These are phyloP conservation scores for Suhomyces terraborum DNA, from an alignment of 1,139 yeast species.

Conservation along the genomic window DNA sequence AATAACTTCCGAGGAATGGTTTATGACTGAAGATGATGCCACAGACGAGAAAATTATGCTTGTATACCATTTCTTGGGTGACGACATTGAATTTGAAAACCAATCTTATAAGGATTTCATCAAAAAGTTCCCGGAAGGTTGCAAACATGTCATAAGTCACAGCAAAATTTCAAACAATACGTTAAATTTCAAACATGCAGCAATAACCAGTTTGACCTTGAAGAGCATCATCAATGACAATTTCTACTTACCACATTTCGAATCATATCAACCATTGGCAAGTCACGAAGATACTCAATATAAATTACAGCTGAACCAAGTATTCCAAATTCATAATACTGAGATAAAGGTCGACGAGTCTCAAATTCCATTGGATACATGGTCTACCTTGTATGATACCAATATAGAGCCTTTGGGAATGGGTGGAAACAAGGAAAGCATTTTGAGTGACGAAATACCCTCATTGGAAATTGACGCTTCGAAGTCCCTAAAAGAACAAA, in stretches of 20 bases:
- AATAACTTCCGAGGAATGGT: conserved; percentile 33
- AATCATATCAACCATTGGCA: conserved; percentile 24
- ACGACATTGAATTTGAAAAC: conserved; percentile 53
- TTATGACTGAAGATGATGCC: conserved; percentile 29
- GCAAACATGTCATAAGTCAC: conserved; percentile 73
- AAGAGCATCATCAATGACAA: conserved; percentile 53
- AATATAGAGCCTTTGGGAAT: conserved; percentile 37
- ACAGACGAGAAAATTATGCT: conserved; percentile 43
- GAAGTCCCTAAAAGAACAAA: conserved; percentile 46
- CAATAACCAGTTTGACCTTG: conserved; percentile 56
- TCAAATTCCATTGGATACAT: conserved; percentile 27
- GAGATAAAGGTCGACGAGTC: conserved; percentile 28
- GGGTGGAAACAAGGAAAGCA: conserved; percentile 19
- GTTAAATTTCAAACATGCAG: conserved; percentile 58
- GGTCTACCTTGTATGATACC: conserved; percentile 47
- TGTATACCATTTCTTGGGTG: conserved; percentile 79
- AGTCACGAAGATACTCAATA: conserved; percentile 14
- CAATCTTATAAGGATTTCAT: conserved; percentile 49
- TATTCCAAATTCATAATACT: conserved; percentile 28
- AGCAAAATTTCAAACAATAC: conserved; percentile 61
- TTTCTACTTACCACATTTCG: conserved; percentile 52
- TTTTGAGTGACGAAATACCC: conserved; percentile 24
- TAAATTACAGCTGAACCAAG: conserved; percentile 38
- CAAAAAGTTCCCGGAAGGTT: conserved; percentile 48
- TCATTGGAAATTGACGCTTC: conserved; percentile 19